Evolutionary conservation across 345 rosid genomes (phyloP), one percentile per base, ranked within the genome.

Genomic region (Murraya koenigii): DNA sequence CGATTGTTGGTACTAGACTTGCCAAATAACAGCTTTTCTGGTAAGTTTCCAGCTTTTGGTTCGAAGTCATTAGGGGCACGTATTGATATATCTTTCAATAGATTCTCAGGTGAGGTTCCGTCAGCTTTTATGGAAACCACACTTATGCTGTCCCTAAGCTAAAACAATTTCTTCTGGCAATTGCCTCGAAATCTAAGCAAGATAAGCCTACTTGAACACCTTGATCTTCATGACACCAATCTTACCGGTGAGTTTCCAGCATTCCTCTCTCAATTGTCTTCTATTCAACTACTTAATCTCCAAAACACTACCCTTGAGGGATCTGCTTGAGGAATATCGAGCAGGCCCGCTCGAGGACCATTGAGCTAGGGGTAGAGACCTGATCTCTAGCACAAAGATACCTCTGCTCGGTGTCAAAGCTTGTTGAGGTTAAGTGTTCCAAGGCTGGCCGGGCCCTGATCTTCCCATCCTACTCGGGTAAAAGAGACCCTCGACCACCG

Each of bases 181-280:
- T 78, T 80, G 60, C 84, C 86, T 62, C 25, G 71, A 28, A 76
- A 64, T 49, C 66, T 85, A 1, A 72, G 26, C n/a, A 71, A 65
- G 0, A 74, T 82, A 33, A 69, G 30, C 10, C 11, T 1, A 58
- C 81, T 87, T 33, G 1, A 47, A 7, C 72, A 77, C 73, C 86
- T 87, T 76, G 90, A 84, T n/a, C 84, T 86, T 66, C 84, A 84
- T 22, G 84, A 78, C 75, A 86, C 83, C 65, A 79, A 64, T 3
- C 80, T 88, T 55, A 71, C 75, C 5, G 87, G 86, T 23, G 71
- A 77, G 19, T 65, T 84, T 32, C 86, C 85, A 41, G 52, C 22
- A 38, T 58, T 74, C 15, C 52, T 80, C 55, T 80, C 75, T 32
- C 74, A 36, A 49, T 22, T 86, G 17, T 76, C 86, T 10, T 69